phyloP scores from a whole-genome alignment of 2,329 filamentous ascomycete genomes.

The Annulohypoxylon truncatum region DNA sequence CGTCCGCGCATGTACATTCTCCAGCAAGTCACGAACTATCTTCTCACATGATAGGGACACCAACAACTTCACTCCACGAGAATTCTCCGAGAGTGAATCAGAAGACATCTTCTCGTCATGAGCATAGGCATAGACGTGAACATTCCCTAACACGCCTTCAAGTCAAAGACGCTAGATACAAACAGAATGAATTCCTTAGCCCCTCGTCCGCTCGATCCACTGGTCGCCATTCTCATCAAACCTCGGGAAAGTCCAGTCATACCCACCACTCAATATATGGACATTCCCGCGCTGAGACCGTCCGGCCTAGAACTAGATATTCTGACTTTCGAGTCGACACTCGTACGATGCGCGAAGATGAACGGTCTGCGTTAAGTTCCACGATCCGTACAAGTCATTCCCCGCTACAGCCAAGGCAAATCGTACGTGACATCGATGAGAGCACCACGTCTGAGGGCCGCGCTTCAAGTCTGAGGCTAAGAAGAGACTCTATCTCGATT shows the following conservation, averaged over 20 bases:
- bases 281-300: not conserved
- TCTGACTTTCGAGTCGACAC: not conserved
- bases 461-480: not conserved
- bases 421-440: constrained; percentile 9
- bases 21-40: constrained; percentile 3
- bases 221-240: constrained; percentile 6
- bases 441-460: constrained; percentile 6
- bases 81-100: constrained; percentile 6
- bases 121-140: not conserved
- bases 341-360: not conserved
- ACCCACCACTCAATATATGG: not conserved
- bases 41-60: not conserved
- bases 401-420: constrained; percentile 31
- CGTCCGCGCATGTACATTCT: constrained; percentile 23
- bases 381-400: constrained; percentile 15
- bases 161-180: not conserved
- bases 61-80: not conserved
- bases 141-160: constrained; percentile 10
- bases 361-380: constrained; percentile 6
- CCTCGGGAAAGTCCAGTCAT: not conserved
- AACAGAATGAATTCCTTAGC: constrained; percentile 8
- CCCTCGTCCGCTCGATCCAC: constrained; percentile 19
- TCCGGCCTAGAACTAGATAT: not conserved
- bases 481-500: not conserved
- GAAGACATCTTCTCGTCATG: not conserved